A percentile compares a stretch with the other conserved stretches of the same genome.
These are phyloP conservation scores for Aureobasidium sp. DNA, from an alignment of 2,329 filamentous ascomycete genomes.

Conservation along the genomic window DNA sequence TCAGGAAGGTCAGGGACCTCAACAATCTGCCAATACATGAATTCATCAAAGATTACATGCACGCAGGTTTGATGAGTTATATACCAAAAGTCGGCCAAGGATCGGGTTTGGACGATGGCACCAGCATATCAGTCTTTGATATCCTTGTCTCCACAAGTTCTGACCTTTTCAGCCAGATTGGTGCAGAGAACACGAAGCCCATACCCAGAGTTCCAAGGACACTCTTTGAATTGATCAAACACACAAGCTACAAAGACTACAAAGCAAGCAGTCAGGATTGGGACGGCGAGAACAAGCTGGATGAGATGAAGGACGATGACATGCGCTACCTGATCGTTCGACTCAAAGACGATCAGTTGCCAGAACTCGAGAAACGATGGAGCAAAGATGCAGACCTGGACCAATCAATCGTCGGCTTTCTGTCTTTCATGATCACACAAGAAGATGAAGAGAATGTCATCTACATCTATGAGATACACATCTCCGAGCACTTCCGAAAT, in stretches of 20 bases:
- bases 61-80: neutral
- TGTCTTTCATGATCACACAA: constrained; percentile 63
- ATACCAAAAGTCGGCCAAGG: neutral
- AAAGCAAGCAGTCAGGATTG: constrained; percentile 53
- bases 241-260: constrained; percentile 58
- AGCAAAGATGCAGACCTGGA: neutral
- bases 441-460: constrained; percentile 57
- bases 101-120: no score
- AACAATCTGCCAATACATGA: neutral
- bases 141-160: neutral
- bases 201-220: neutral
- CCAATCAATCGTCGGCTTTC: constrained; percentile 30
- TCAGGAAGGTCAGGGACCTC: neutral
- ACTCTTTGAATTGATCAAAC: constrained; percentile 45
- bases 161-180: neutral
- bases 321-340: constrained; percentile 59
- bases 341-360: constrained; percentile 19
- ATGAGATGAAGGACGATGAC: constrained; percentile 59
- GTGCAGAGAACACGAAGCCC: neutral
- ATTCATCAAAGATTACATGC: neutral
- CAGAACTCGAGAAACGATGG: neutral
- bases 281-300: constrained; percentile 51
- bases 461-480: constrained; percentile 74
- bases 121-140: neutral
- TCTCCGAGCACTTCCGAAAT: constrained; percentile 43